Conservation (phyloP, 2,329 filamentous ascomycete genomes). For the Polychaeton citri region DNA sequence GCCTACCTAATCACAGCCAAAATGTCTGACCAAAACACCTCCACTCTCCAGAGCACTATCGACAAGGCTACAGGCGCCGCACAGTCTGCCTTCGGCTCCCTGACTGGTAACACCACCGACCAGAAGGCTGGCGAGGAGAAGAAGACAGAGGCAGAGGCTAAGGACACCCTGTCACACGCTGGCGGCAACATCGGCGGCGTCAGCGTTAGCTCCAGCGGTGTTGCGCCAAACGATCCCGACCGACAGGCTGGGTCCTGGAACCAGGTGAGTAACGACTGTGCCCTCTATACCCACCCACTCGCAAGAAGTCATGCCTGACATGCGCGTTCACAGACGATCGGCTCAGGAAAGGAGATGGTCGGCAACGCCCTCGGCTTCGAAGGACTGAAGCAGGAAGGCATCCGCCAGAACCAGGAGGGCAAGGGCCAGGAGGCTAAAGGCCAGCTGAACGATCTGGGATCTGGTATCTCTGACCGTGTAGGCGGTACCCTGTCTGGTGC, state of each 20-base stretch:
- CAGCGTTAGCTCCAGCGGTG: conserved; percentile 56
- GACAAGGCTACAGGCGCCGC: conserved; percentile 52
- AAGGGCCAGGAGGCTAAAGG: conserved; percentile 73
- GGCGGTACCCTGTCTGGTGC: conserved; percentile 59
- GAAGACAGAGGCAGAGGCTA: conserved; percentile 50
- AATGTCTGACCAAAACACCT: conserved; percentile 48
- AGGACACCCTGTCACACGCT: conserved; percentile 63
- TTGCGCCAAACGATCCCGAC: conserved; percentile 58
- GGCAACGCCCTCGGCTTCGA: conserved; percentile 66
- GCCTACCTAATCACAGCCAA: conserved; percentile 13
- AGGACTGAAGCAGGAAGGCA: conserved; percentile 59
- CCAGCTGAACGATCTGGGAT: conserved; percentile 60
- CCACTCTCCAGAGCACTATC: conserved; percentile 59
- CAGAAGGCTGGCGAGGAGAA: conserved; percentile 47
- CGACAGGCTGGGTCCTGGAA: conserved; percentile 66
- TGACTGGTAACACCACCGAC: conserved; percentile 61
- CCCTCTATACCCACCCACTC: neutral
- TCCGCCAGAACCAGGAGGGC: conserved; percentile 65
- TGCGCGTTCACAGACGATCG: conserved; percentile 45
- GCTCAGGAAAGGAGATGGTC: conserved; percentile 67
- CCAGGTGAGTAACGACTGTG: conserved; percentile 33
- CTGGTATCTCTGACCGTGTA: conserved; percentile 42
- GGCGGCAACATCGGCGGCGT: conserved; percentile 61
- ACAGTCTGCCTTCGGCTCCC: conserved; percentile 56
- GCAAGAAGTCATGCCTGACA: neutral